These are phyloP conservation scores for Kwoniella mangroviensis DNA, from an alignment of 768 basidiomycete species.

Conservation along the genomic window DNA sequence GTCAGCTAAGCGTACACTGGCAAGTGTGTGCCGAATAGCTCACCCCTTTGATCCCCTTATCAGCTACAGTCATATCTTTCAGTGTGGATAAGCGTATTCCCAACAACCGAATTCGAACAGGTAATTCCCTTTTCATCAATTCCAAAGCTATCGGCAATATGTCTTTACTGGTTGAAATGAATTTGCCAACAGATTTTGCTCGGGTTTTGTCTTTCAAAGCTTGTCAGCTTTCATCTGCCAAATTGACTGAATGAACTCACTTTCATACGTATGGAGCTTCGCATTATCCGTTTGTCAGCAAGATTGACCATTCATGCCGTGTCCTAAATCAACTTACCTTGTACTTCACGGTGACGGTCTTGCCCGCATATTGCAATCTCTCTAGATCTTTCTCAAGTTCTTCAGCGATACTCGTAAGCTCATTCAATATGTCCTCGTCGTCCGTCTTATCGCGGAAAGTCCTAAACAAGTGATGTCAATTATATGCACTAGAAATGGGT, in stretches of 20 bases:
- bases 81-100: conserved; percentile 87
- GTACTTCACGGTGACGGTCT: conserved; percentile 88
- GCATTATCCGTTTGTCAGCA: too few species aligned
- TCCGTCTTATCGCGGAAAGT: conserved; percentile 75
- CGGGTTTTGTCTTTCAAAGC: conserved; percentile 71
- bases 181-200: conserved; percentile 76
- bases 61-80: conserved; percentile 71
- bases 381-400: conserved; percentile 82
- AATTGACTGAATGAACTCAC: conserved; percentile 58
- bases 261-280: conserved; percentile 79
- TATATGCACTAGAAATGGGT: not conserved
- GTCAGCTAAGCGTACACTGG: conserved; percentile 56
- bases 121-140: conserved; percentile 77
- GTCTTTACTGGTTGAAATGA: conserved; percentile 78
- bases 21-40: conserved; percentile 47
- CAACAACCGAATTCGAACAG: conserved; percentile 78
- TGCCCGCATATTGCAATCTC: conserved; percentile 78
- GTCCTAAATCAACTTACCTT: conserved; percentile 61
- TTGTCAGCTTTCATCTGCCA: conserved; percentile 5
- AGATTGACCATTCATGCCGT: too few species aligned
- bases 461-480: conserved; percentile 58
- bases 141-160: conserved; percentile 81
- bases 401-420: conserved; percentile 77
- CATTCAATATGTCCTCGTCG: conserved; percentile 70
- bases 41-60: conserved; percentile 74